Percentiles rank a stretch among this genome's conserved stretches.
Evolutionary conservation across 306 rosid species (phyloP).

Genomic region (Bauhinia variegata): DNA sequence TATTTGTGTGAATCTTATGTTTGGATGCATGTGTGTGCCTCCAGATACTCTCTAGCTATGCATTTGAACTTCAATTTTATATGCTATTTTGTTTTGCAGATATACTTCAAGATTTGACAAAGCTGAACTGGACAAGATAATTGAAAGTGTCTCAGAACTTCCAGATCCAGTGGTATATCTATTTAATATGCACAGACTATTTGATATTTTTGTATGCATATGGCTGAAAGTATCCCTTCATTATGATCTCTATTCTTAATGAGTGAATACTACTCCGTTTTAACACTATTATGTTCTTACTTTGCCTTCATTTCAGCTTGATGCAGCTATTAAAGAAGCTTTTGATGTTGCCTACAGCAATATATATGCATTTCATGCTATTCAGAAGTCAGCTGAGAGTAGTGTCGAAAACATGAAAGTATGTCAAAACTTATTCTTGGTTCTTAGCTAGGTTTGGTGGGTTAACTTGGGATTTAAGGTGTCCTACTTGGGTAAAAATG

Average conservation of each 20-base stretch:
- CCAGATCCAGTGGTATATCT: constrained; percentile 83
- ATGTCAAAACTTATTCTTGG: constrained; percentile 40
- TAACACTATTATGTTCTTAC: not conserved
- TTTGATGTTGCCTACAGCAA: constrained; percentile 89
- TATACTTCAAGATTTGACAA: constrained; percentile 83
- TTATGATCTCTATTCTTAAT: constrained; percentile 3
- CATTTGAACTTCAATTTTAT: constrained; percentile 5
- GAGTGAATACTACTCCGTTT: constrained; percentile 6
- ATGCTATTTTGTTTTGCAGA: constrained; percentile 45
- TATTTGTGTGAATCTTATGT: not conserved
- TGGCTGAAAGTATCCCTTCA: not conserved
- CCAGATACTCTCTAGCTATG: not conserved
- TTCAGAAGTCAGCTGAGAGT: constrained; percentile 77
- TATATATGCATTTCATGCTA: constrained; percentile 89
- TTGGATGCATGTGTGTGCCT: not conserved
- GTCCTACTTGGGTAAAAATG: not conserved
- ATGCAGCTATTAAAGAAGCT: constrained; percentile 70
- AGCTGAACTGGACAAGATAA: constrained; percentile 62
- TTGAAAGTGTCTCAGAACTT: constrained; percentile 72
- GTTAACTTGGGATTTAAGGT: constrained; percentile 7
- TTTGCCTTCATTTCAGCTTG: constrained; percentile 59
- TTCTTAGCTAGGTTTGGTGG: constrained; percentile 7
- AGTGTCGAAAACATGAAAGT: constrained; percentile 92
- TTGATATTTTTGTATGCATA: not conserved
- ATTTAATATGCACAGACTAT: constrained; percentile 12